Percentiles rank a stretch among this genome's conserved stretches.
phyloP scores from a whole-genome alignment of 2,329 filamentous ascomycete genomes.

The Alternaria arborescens region DNA sequence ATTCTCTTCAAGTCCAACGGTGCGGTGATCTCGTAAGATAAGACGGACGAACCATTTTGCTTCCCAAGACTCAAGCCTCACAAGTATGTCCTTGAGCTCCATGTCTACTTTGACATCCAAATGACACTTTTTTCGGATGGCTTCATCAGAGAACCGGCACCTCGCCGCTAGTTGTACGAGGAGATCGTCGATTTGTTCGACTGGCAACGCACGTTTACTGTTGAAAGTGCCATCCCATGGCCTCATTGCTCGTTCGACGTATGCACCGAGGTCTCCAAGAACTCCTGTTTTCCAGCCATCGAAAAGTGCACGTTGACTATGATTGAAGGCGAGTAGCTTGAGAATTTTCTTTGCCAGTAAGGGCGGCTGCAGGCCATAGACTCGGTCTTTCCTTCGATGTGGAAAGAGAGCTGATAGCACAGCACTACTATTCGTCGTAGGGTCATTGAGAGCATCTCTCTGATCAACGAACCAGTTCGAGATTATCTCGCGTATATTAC shows the following conservation, averaged over 20 bases:
- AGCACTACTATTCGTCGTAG: slow-evolving; percentile 66
- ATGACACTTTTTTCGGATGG: slow-evolving; percentile 41
- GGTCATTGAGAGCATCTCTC: slow-evolving; percentile 64
- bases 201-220: slow-evolving; percentile 56
- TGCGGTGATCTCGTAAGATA: slow-evolving; percentile 78
- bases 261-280: slow-evolving; percentile 74
- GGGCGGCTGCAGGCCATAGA: slow-evolving; percentile 73
- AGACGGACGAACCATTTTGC: slow-evolving; percentile 90
- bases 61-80: slow-evolving; percentile 64
- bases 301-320: slow-evolving; percentile 68
- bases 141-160: slow-evolving; percentile 74
- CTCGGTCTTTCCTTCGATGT: slow-evolving; percentile 77
- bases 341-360: slow-evolving; percentile 73
- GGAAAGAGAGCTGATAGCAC: slow-evolving; percentile 80
- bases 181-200: slow-evolving; percentile 75
- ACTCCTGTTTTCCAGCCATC: slow-evolving; percentile 68
- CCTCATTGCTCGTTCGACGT: slow-evolving; percentile 70
- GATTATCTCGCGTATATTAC: slow-evolving; percentile 53
- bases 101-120: slow-evolving; percentile 31
- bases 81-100: slow-evolving; percentile 55
- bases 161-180: slow-evolving; percentile 73
- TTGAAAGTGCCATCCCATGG: slow-evolving; percentile 61
- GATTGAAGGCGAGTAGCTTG: slow-evolving; percentile 71
- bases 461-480: slow-evolving; percentile 75
- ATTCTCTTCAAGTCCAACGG: slow-evolving; percentile 67